Percentiles rank a stretch among this genome's conserved stretches.
Evolutionary conservation across 306 rosid genomes (phyloP).

Genomic region (Geum urbanum): DNA sequence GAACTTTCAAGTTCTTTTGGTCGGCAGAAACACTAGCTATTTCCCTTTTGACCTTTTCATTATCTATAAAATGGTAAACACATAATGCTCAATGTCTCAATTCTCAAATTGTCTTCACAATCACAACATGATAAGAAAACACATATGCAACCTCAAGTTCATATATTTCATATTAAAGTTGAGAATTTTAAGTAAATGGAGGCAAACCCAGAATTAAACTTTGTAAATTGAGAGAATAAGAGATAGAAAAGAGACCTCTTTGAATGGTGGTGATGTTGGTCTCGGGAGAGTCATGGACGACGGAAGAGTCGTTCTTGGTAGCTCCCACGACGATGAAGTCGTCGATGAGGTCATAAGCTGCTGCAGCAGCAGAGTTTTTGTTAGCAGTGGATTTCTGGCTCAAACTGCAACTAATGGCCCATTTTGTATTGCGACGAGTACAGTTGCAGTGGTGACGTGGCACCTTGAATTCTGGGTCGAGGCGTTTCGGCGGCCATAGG

Average conservation of each 20-base stretch:
- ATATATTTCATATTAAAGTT: background rate
- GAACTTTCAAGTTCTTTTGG: too few relatives aligned
- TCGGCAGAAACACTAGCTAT: too few relatives aligned
- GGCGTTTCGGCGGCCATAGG: slow-evolving; percentile 17
- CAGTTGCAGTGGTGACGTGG: slow-evolving; percentile 9
- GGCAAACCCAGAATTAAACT: background rate
- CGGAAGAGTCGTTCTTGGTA: background rate
- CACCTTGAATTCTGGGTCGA: slow-evolving; percentile 11
- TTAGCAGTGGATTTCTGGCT: slow-evolving; percentile 3
- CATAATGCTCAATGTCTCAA: slow-evolving; percentile 3
- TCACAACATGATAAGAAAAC: background rate
- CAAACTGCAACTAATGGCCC: slow-evolving; percentile 13
- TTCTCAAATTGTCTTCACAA: background rate
- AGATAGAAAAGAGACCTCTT: slow-evolving; percentile 1
- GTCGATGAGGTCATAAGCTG: slow-evolving; percentile 12
- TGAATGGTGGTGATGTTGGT: background rate
- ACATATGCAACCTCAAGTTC: background rate
- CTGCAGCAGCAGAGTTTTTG: slow-evolving; percentile 2
- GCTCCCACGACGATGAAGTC: slow-evolving; percentile 13
- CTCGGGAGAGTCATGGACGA: background rate
- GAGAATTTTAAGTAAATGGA: background rate
- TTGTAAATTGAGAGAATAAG: background rate
- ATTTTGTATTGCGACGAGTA: background rate
- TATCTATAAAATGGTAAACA: slow-evolving; percentile 12
- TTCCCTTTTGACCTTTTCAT: too few relatives aligned